Evolutionary conservation across 176 grass and related monocot species (phyloP).

Genomic region (Avena atlantica): DNA sequence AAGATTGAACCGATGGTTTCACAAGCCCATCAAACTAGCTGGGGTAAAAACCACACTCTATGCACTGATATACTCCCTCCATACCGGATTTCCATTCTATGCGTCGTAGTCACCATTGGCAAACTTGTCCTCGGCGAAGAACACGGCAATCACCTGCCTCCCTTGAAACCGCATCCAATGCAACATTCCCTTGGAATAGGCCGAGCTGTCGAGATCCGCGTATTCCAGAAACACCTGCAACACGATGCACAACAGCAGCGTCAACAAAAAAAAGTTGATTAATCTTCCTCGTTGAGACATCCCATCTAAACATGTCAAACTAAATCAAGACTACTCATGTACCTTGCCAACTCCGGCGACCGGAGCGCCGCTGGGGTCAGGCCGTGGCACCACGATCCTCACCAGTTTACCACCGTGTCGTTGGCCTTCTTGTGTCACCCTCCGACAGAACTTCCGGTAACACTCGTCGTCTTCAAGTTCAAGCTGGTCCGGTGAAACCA

Average conservation of each 20-base stretch:
- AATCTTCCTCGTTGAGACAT: not conserved
- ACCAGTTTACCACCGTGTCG: slow-evolving; percentile 60
- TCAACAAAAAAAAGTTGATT: not conserved
- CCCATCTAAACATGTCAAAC: too few relatives aligned
- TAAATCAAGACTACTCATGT: too few relatives aligned
- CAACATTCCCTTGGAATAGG: not conserved
- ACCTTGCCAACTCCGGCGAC: slow-evolving; percentile 88
- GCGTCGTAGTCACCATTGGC: not conserved
- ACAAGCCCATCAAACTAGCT: too few relatives aligned
- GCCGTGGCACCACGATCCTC: slow-evolving; percentile 79
- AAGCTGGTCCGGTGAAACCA: not conserved
- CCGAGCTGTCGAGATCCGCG: slow-evolving; percentile 11
- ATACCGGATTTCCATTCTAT: not conserved
- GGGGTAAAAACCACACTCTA: too few relatives aligned
- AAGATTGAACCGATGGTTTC: too few relatives aligned
- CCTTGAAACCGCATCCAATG: not conserved
- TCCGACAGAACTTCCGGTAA: not conserved
- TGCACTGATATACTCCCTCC: too few relatives aligned
- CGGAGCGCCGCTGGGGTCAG: slow-evolving; percentile 66
- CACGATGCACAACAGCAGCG: too few relatives aligned
- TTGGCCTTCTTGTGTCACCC: not conserved
- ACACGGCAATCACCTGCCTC: not conserved
- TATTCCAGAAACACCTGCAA: slow-evolving; percentile 88
- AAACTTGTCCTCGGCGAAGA: not conserved
- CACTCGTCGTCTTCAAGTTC: not conserved